Percentiles rank a stretch among this genome's conserved stretches.
These are phyloP conservation scores for Aspergillus incahuasiensis DNA, from an alignment of 495 filamentous ascomycete species.

Conservation along the genomic window DNA sequence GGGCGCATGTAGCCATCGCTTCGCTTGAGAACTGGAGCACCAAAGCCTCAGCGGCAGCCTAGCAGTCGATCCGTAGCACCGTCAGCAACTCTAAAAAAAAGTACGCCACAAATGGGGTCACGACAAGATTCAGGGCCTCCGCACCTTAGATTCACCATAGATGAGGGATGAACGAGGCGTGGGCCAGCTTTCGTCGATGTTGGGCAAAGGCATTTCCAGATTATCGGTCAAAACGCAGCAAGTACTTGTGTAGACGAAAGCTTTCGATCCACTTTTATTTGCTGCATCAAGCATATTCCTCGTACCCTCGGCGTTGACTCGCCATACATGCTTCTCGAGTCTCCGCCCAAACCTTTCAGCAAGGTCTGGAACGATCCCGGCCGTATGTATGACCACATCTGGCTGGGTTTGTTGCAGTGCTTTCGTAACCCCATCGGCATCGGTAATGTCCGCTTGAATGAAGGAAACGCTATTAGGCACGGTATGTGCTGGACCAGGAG, in stretches of 20 bases:
- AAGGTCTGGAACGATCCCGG: slow-evolving; percentile 41
- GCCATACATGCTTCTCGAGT: slow-evolving; percentile 34
- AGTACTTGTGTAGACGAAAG: slow-evolving; percentile 56
- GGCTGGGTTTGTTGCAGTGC: slow-evolving; percentile 31
- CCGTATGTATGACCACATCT: slow-evolving; percentile 43
- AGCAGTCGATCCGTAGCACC: slow-evolving; percentile 3
- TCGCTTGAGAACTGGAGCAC: slow-evolving; percentile 46
- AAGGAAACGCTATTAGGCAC: slow-evolving; percentile 28
- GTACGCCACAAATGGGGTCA: neutral
- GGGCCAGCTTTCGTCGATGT: slow-evolving; percentile 52
- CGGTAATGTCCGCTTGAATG: slow-evolving; percentile 38
- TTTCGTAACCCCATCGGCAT: slow-evolving; percentile 23
- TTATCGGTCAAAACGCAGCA: slow-evolving; percentile 55
- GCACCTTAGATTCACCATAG: slow-evolving; percentile 57
- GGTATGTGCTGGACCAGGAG: slow-evolving; percentile 28
- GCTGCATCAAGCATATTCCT: slow-evolving; percentile 51
- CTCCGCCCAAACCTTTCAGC: slow-evolving; percentile 36
- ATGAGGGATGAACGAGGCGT: slow-evolving; percentile 41
- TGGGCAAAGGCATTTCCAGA: slow-evolving; percentile 44
- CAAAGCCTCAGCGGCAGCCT: slow-evolving; percentile 53
- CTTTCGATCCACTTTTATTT: slow-evolving; percentile 41
- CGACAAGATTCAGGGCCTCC: slow-evolving; percentile 3
- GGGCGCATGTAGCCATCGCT: slow-evolving; percentile 47
- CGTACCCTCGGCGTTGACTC: slow-evolving; percentile 56
- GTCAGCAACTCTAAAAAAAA: slow-evolving; percentile 16